These are phyloP conservation scores for Trypanosoma boissoni DNA, from an alignment of 208 protist genomes.

Conservation along the genomic window DNA sequence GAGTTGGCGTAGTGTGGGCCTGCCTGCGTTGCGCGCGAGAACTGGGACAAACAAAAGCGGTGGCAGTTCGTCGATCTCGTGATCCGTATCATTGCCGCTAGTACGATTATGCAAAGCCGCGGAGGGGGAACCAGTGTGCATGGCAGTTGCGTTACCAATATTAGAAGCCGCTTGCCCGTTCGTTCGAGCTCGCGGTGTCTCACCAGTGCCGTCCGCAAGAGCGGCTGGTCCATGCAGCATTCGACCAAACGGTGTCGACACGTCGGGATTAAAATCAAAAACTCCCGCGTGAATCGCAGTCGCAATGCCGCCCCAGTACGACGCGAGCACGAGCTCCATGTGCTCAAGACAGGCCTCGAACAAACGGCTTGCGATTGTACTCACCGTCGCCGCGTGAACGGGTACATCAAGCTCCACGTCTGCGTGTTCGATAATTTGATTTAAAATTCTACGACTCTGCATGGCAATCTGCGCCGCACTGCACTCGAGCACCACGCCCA, in stretches of 20 bases:
- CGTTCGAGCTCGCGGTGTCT: neutral
- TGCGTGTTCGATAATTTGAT: slow-evolving; percentile 50
- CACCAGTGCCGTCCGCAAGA: neutral
- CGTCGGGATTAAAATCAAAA: slow-evolving; percentile 61
- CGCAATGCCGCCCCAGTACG: slow-evolving; percentile 86
- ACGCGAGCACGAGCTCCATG: slow-evolving; percentile 68
- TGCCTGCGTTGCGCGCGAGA: slow-evolving; percentile 5
- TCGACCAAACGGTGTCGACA: slow-evolving; percentile 25
- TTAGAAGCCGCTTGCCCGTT: too few relatives aligned
- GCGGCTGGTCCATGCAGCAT: slow-evolving; percentile 36
- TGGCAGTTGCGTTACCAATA: slow-evolving; percentile 17
- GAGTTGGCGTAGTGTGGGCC: slow-evolving; percentile 50
- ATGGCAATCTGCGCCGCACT: slow-evolving; percentile 65
- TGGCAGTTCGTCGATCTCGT: slow-evolving; percentile 13
- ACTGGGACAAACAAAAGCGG: slow-evolving; percentile 19
- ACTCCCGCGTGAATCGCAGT: slow-evolving; percentile 55
- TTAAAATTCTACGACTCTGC: slow-evolving; percentile 54
- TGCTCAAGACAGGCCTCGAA: slow-evolving; percentile 50
- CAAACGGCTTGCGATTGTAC: slow-evolving; percentile 59
- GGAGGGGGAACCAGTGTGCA: slow-evolving; percentile 21
- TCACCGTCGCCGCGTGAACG: slow-evolving; percentile 30
- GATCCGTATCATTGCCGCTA: neutral
- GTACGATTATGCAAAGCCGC: too few relatives aligned
- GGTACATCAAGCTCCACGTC: slow-evolving; percentile 58
- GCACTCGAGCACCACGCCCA: slow-evolving; percentile 61